Conservation (phyloP, 1,139 yeast genomes). For the Suhomyces atakaporum region DNA sequence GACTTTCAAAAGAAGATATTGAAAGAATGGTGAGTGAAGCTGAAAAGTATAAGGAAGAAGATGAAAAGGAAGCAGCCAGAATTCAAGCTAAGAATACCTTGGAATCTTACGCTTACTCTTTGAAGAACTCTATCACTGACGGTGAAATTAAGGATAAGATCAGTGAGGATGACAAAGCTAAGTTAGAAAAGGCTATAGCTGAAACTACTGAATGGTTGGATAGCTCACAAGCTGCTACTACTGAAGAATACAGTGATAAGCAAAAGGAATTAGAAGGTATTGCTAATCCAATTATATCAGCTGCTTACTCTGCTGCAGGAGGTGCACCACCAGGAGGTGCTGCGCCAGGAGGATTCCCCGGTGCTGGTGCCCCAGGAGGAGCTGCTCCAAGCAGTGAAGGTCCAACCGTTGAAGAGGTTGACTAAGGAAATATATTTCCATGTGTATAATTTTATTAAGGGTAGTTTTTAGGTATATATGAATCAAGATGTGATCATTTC, state of each 20-base stretch:
- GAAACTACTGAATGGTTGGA: slow-evolving; percentile 55
- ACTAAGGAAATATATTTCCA: slow-evolving; percentile 30
- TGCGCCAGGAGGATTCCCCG: slow-evolving; percentile 38
- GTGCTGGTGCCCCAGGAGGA: slow-evolving; percentile 45
- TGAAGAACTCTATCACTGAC: slow-evolving; percentile 60
- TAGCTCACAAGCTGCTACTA: slow-evolving; percentile 51
- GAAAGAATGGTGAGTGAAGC: slow-evolving; percentile 45
- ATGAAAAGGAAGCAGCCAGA: slow-evolving; percentile 79
- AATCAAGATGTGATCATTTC: not conserved
- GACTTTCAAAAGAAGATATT: slow-evolving; percentile 31
- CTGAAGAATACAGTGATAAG: slow-evolving; percentile 58
- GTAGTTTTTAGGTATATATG: slow-evolving; percentile 7
- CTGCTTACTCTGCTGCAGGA: slow-evolving; percentile 61
- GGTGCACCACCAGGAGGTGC: slow-evolving; percentile 39
- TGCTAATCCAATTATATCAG: slow-evolving; percentile 67
- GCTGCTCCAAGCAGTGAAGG: slow-evolving; percentile 42
- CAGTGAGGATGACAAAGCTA: slow-evolving; percentile 43
- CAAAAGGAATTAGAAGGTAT: slow-evolving; percentile 66
- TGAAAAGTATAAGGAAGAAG: slow-evolving; percentile 82
- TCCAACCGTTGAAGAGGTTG: slow-evolving; percentile 77
- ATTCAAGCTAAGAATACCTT: slow-evolving; percentile 75
- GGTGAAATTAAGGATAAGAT: slow-evolving; percentile 56
- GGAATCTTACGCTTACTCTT: slow-evolving; percentile 85
- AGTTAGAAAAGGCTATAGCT: slow-evolving; percentile 42
- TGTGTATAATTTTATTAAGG: slow-evolving; percentile 4